Base-by-base conservation (phyloP, 768 basidiomycete species). In the Pulveroboletus ravenelii region DNA sequence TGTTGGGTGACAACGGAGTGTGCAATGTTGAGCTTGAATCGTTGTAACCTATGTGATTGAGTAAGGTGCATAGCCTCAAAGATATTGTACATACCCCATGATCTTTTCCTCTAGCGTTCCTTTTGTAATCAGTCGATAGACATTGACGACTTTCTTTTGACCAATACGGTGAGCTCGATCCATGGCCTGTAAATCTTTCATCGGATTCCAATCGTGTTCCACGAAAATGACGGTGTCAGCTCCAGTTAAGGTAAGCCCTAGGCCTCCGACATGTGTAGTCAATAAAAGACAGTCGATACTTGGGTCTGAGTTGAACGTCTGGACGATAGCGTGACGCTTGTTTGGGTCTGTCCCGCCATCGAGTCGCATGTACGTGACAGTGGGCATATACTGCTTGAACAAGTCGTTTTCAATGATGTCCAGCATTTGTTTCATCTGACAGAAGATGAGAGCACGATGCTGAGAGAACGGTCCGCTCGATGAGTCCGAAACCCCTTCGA, bases 141-240 rank as follows among this genome's bases (percentile, higher is more conserved):
- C 96, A 59, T 98, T 98, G 27, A 99, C 96, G 13, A 98, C 95
- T 69, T 93, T 93, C 76, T 96, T 98, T 72, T 99, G 96, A 6
- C 96, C 96, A 34, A 98, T 86, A 47, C 96, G 86, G 71, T 98
- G 96, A 1, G 96, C 96, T 51, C 96, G 81, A 65, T 99, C 96
- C 96, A 99, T 99, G 8, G 96, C 96, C 64, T 99, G 96, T 6
- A 98, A 72, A 73, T 99, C 96, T 68, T 98, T 98, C 93, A 95
- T 96, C 7, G 96, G 96, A 67, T 99, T 99, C 96, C 96, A 99
- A 67, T 99, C 96, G 61, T 99, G 96, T 66, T 99, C 96, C 46
- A 99, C 92, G 61, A 99, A 99, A 56, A 99, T 96, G 51, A 99
- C 96, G 1, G 96, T 99, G 66, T 99, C 96, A 7, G 96, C 96